phyloP scores from a whole-genome alignment of 495 filamentous ascomycete genomes.

The Niebla homalea region DNA sequence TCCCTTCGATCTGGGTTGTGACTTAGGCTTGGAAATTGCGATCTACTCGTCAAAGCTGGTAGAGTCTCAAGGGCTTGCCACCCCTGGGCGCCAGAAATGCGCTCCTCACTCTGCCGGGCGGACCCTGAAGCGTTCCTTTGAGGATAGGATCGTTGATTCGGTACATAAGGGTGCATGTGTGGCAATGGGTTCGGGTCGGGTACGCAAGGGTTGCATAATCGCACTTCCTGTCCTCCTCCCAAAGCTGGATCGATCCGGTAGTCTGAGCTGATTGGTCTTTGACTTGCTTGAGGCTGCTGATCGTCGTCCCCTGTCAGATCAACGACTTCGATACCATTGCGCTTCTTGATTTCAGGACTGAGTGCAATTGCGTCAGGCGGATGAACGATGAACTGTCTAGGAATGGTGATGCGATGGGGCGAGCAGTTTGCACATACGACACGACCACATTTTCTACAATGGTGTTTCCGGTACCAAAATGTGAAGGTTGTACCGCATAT shows the following conservation, averaged over 20 bases:
- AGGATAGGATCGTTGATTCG: slow-evolving; percentile 3
- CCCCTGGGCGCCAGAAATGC: neutral
- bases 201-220: slow-evolving; percentile 89
- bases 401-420: slow-evolving; percentile 89
- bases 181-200: slow-evolving; percentile 79
- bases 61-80: no score
- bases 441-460: slow-evolving; percentile 91
- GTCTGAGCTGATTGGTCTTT: slow-evolving; percentile 18
- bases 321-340: slow-evolving; percentile 17
- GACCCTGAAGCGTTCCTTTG: slow-evolving; percentile 2
- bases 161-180: slow-evolving; percentile 11
- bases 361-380: slow-evolving; percentile 40
- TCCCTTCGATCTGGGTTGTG: no score
- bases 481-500: slow-evolving; percentile 68
- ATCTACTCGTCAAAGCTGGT: no score
- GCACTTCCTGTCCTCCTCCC: slow-evolving; percentile 72
- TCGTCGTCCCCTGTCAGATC: slow-evolving; percentile 31
- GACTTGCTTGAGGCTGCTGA: slow-evolving; percentile 6
- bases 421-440: slow-evolving; percentile 89
- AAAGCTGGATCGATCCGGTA: slow-evolving; percentile 38
- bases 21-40: no score
- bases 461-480: slow-evolving; percentile 83
- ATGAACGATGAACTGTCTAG: slow-evolving; percentile 81
- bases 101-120: neutral
- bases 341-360: slow-evolving; percentile 1